Evolutionary conservation across 139 green algal genomes (phyloP).

Genomic region (Helicosporidium sp.): DNA sequence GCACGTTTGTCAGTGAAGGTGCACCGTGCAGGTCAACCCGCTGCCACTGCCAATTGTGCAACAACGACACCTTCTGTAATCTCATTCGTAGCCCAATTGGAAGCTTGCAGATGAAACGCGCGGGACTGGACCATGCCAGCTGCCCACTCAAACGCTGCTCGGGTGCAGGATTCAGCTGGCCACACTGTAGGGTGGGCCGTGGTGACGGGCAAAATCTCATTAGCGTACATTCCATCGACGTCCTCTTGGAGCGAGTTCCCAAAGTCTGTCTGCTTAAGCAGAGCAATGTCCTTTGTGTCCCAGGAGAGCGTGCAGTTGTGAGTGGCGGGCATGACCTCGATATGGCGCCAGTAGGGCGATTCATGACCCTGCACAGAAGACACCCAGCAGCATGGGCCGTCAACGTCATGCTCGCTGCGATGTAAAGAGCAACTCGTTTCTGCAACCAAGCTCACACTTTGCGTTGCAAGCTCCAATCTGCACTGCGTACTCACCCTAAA

Average conservation of each 20-base stretch:
- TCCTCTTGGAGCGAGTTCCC: no score
- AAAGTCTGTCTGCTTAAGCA: no score
- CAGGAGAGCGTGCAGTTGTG: neutral
- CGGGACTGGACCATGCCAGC: constrained; percentile 43
- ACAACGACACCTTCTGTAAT: constrained; percentile 4
- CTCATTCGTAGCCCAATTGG: constrained; percentile 43
- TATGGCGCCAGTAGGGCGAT: neutral
- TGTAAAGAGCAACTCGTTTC: no score
- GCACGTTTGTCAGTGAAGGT: neutral
- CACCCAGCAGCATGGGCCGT: no score
- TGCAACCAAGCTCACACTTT: no score
- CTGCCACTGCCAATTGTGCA: neutral
- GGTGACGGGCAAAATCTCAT: no score
- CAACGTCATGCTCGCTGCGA: no score
- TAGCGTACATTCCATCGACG: no score
- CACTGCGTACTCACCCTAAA: no score
- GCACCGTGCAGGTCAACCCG: neutral
- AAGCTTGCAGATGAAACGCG: constrained; percentile 40
- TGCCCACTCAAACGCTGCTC: constrained; percentile 19
- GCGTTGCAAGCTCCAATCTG: no score
- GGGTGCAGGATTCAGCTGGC: constrained; percentile 9
- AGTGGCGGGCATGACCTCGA: neutral
- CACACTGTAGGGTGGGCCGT: constrained; percentile 27
- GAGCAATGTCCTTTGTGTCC: neutral
- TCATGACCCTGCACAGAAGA: neutral